Percentiles rank a stretch among this genome's conserved stretches.
Conservation (phyloP, 2,329 filamentous ascomycete genomes). For the Stenocarpella maydis region DNA sequence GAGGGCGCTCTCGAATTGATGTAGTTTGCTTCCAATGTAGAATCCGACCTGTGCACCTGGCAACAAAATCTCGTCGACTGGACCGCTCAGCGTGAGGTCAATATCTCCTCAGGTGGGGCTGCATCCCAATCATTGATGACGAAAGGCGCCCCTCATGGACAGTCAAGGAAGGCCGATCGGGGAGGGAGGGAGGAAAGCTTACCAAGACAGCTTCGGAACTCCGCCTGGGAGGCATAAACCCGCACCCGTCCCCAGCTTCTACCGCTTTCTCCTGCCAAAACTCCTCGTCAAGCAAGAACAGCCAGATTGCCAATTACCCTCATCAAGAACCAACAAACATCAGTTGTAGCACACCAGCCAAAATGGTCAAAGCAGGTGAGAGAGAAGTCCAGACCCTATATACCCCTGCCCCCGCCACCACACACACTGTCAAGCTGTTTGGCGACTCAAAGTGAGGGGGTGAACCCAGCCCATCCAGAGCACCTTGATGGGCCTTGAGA, state of each 20-base stretch:
- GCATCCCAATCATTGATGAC: slow-evolving; percentile 23
- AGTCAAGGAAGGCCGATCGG: slow-evolving; percentile 14
- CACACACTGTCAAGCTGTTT: slow-evolving; percentile 30
- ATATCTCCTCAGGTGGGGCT: slow-evolving; percentile 21
- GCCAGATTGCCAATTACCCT: slow-evolving; percentile 25
- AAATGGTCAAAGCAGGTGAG: slow-evolving; percentile 97
- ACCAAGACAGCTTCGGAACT: slow-evolving; percentile 29
- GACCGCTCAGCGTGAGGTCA: background rate
- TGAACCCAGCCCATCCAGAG: slow-evolving; percentile 40
- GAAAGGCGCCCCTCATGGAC: slow-evolving; percentile 25
- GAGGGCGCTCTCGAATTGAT: background rate
- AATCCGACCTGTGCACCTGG: background rate
- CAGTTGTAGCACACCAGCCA: slow-evolving; percentile 62
- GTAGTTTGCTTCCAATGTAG: background rate
- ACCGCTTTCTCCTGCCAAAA: slow-evolving; percentile 33
- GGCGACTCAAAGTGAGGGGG: slow-evolving; percentile 32
- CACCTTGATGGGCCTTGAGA: slow-evolving; percentile 55
- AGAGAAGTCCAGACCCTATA: slow-evolving; percentile 48
- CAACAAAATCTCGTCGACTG: background rate
- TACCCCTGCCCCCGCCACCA: slow-evolving; percentile 24
- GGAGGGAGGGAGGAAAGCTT: slow-evolving; percentile 8
- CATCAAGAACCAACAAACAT: slow-evolving; percentile 39
- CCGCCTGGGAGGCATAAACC: slow-evolving; percentile 27
- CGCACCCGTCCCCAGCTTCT: slow-evolving; percentile 37
- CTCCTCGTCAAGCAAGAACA: slow-evolving; percentile 27